phyloP scores from a whole-genome alignment of 2,329 filamentous ascomycete species.

The Aspergillus aculeatinus region DNA sequence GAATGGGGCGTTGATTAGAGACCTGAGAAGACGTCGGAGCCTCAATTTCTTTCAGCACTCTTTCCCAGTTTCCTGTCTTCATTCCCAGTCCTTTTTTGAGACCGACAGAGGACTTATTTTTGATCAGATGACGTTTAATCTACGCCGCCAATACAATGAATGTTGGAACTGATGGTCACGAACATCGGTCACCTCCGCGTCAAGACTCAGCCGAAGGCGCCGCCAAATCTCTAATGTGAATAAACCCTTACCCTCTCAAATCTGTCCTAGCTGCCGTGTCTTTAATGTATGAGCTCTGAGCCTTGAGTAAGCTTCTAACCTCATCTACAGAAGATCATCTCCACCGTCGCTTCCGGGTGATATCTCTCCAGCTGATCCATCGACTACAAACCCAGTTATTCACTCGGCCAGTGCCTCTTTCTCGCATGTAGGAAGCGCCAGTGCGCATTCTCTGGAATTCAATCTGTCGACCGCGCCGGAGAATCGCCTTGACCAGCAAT shows the following conservation, averaged over 20 bases:
- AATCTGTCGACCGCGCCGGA: constrained; percentile 7
- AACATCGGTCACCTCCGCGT: constrained; percentile 17
- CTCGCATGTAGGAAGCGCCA: constrained; percentile 14
- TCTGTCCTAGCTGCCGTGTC: not conserved
- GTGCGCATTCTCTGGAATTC: constrained; percentile 12
- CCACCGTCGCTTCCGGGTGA: constrained; percentile 15
- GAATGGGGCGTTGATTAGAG: too few species aligned
- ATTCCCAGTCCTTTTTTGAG: not conserved
- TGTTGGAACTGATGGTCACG: constrained; percentile 18
- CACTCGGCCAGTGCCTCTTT: constrained; percentile 19
- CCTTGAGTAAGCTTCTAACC: constrained; percentile 11
- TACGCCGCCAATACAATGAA: constrained; percentile 20
- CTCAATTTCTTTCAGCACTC: too few species aligned
- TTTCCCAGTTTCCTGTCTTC: not conserved
- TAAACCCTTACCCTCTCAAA: not conserved
- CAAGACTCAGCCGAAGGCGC: constrained; percentile 5
- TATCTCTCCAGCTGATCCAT: constrained; percentile 15
- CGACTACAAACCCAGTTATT: constrained; percentile 17
- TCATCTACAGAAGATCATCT: constrained; percentile 10
- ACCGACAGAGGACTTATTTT: constrained; percentile 9
- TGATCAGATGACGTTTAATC: constrained; percentile 22
- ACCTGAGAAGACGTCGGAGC: too few species aligned
- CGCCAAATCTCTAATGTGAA: not conserved
- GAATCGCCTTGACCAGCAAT: constrained; percentile 10
- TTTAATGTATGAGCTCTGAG: not conserved